Percentiles rank a stretch among this genome's conserved stretches.
Conservation (phyloP, 805 yeast genomes). For the Starmera quercuum region DNA sequence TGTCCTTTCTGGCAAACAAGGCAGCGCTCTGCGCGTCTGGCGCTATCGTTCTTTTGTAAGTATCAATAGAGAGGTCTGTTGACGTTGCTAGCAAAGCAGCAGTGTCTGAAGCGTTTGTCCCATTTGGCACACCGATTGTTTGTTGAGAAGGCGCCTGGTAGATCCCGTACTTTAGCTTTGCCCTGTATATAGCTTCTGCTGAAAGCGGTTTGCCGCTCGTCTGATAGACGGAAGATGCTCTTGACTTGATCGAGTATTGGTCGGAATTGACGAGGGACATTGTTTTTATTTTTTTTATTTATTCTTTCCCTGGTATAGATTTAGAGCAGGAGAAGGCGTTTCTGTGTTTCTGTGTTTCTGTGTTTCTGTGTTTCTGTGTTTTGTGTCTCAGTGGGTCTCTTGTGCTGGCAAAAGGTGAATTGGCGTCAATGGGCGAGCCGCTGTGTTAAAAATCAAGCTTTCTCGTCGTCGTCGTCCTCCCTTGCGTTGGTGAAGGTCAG, state of each 20-base stretch:
- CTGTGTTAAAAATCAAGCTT: no score
- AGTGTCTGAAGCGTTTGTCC: conserved; percentile 52
- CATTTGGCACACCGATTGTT: conserved; percentile 55
- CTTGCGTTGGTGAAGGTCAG: no score
- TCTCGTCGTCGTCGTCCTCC: no score
- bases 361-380: no score
- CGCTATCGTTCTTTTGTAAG: conserved; percentile 53
- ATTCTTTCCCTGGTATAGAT: no score
- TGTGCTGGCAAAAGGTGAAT: no score
- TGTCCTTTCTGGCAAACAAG: conserved; percentile 34
- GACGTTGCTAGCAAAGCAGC: conserved; percentile 74
- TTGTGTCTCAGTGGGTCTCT: no score
- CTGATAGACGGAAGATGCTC: conserved; percentile 45
- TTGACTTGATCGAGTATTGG: conserved; percentile 5
- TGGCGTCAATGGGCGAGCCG: no score
- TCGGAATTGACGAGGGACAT: conserved; percentile 3
- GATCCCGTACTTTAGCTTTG: conserved; percentile 62
- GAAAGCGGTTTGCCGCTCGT: conserved; percentile 64
- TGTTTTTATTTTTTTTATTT: background rate
- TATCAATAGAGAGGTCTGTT: conserved; percentile 52
- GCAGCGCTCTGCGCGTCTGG: conserved; percentile 69
- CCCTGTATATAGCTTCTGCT: conserved; percentile 68
- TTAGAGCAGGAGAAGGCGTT: no score
- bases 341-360: no score
- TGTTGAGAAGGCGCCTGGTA: conserved; percentile 41